phyloP scores from a whole-genome alignment of 108 stramenopile genomes.

The Nitzschia inconspicua region DNA sequence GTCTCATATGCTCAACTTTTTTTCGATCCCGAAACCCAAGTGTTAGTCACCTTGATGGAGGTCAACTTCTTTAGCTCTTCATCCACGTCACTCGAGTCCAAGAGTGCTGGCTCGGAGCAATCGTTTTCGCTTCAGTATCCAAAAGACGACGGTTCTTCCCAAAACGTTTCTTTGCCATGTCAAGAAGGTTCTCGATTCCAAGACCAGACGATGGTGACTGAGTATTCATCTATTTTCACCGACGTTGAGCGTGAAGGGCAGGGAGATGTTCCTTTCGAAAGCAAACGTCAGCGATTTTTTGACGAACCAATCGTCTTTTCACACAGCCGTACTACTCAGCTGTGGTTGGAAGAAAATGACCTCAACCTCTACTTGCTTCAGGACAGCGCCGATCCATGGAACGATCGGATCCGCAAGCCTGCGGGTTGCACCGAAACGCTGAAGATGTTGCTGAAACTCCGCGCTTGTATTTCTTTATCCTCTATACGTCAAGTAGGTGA shows the following conservation, averaged over 20 bases:
- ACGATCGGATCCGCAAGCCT: neutral
- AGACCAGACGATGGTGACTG: neutral
- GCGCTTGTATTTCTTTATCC: neutral
- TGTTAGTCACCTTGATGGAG: constrained; percentile 24
- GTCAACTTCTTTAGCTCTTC: neutral
- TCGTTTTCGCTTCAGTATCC: neutral
- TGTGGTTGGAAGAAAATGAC: constrained; percentile 14
- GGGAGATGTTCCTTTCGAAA: neutral
- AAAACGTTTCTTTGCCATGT: neutral
- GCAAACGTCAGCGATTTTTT: neutral
- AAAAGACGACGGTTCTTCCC: neutral
- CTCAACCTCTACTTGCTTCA: constrained; percentile 19
- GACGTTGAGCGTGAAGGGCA: constrained; percentile 1
- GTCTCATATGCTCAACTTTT: constrained; percentile 27
- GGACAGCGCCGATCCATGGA: constrained; percentile 25
- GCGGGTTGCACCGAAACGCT: constrained; percentile 16
- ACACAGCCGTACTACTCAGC: neutral
- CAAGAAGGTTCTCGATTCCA: neutral
- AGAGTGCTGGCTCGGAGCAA: neutral
- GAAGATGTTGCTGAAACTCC: constrained; percentile 11
- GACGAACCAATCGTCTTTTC: constrained; percentile 28
- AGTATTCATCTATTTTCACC: constrained; percentile 7
- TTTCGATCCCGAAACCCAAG: constrained; percentile 27
- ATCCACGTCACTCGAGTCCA: neutral
- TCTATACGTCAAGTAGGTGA: constrained; percentile 10